These are phyloP conservation scores for Xylaria scruposa DNA, from an alignment of 495 filamentous ascomycete genomes.

Conservation along the genomic window DNA sequence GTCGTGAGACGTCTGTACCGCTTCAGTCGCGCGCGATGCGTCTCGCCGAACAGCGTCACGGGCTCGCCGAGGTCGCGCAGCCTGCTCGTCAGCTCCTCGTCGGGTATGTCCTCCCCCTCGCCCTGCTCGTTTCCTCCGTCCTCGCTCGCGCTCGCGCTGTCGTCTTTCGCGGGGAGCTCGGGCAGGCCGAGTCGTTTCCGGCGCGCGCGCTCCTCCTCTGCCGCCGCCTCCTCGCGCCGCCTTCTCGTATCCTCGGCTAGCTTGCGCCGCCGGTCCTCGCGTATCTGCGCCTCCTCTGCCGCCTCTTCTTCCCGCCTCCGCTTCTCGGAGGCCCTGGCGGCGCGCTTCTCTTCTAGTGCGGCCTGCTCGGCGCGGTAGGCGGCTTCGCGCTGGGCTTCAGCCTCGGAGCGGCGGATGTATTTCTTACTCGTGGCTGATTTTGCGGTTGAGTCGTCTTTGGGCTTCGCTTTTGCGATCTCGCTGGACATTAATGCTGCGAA, in stretches of 20 bases:
- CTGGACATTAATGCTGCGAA: conserved; percentile 91
- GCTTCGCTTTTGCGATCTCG: conserved; percentile 82
- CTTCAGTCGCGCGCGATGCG: conserved; percentile 68
- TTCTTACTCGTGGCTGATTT: conserved; percentile 60
- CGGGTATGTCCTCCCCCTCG: conserved; percentile 73
- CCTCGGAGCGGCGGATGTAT: conserved; percentile 84
- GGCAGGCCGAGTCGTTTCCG: conserved; percentile 69
- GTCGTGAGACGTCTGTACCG: conserved; percentile 70
- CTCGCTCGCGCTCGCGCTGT: conserved; percentile 31
- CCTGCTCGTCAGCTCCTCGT: conserved; percentile 70
- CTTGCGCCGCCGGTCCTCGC: conserved; percentile 79
- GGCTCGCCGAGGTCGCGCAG: conserved; percentile 78
- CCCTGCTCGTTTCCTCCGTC: conserved; percentile 46
- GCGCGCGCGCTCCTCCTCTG: conserved; percentile 58
- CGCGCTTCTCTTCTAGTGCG: conserved; percentile 68
- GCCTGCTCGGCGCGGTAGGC: conserved; percentile 83
- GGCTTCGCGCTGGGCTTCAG: conserved; percentile 81
- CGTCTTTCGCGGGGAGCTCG: conserved; percentile 58
- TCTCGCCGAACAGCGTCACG: conserved; percentile 80
- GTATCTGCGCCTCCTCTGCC: conserved; percentile 64
- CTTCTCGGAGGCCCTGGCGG: conserved; percentile 72
- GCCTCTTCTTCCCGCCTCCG: conserved; percentile 93
- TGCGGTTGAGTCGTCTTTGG: not conserved
- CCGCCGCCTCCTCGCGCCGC: conserved; percentile 74
- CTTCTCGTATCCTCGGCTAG: conserved; percentile 80